A percentile compares a stretch with the other conserved stretches of the same genome.
Conservation (phyloP, 768 basidiomycete species). For the Trametes cubensis region DNA sequence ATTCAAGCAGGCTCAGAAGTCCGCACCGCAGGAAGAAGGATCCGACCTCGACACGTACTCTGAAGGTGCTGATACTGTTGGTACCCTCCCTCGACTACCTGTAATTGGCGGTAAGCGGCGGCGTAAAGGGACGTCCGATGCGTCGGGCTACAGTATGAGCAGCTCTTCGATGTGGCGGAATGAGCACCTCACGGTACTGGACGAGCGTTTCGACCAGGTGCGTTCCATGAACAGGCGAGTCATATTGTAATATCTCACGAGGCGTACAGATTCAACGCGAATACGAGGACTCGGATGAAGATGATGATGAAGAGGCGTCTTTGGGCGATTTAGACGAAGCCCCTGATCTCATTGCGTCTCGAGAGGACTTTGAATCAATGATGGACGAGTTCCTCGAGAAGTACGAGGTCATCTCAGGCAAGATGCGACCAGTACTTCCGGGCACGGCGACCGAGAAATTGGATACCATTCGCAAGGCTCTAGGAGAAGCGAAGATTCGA, state of each 20-base stretch:
- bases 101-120: slow-evolving; percentile 78
- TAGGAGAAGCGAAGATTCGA: slow-evolving; percentile 70
- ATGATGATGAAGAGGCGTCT: slow-evolving; percentile 42
- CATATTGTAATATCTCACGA: background rate
- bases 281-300: slow-evolving; percentile 66
- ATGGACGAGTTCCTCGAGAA: slow-evolving; percentile 93
- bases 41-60: slow-evolving; percentile 55
- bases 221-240: slow-evolving; percentile 20
- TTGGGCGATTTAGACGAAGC: slow-evolving; percentile 57
- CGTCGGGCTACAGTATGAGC: slow-evolving; percentile 96
- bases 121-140: slow-evolving; percentile 76
- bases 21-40: slow-evolving; percentile 29
- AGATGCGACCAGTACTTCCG: slow-evolving; percentile 74
- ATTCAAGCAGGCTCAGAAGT: slow-evolving; percentile 64
- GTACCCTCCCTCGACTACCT: slow-evolving; percentile 71
- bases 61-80: slow-evolving; percentile 82
- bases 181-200: slow-evolving; percentile 82
- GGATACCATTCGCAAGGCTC: slow-evolving; percentile 72
- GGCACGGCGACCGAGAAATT: slow-evolving; percentile 81
- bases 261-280: slow-evolving; percentile 68
- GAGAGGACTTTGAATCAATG: slow-evolving; percentile 88
- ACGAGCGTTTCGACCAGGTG: slow-evolving; percentile 94
- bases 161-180: slow-evolving; percentile 95
- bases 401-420: slow-evolving; percentile 88
- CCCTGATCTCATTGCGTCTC: slow-evolving; percentile 75